Evolutionary conservation across 2,329 filamentous ascomycete genomes (phyloP).

Genomic region (Lanzia echinophila): DNA sequence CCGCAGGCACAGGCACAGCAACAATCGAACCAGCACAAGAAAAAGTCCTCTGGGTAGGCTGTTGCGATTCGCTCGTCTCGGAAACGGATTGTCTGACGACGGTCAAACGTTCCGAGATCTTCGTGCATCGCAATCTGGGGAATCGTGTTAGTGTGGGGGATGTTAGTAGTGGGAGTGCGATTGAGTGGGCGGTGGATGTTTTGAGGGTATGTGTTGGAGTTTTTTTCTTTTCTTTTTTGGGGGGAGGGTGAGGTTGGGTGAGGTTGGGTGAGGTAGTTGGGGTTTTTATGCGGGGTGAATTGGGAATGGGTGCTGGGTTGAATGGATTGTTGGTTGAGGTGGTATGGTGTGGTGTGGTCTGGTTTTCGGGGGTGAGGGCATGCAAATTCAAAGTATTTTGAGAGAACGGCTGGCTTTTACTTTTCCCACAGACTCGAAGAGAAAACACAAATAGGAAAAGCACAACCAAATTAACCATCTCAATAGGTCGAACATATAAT

Average conservation of each 20-base stretch:
- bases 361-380: too few species aligned
- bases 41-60: constrained; percentile 60
- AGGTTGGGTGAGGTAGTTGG: not conserved
- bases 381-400: too few species aligned
- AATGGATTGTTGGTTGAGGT: too few species aligned
- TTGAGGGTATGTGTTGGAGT: constrained; percentile 42
- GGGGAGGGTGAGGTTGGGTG: not conserved
- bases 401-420: not conserved
- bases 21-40: constrained; percentile 26
- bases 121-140: constrained; percentile 66
- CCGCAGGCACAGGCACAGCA: not conserved
- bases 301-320: too few species aligned
- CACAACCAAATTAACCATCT: not conserved
- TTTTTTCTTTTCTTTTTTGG: too few species aligned
- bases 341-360: too few species aligned
- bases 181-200: constrained; percentile 57
- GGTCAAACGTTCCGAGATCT: constrained; percentile 58
- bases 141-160: constrained; percentile 57
- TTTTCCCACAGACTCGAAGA: not conserved
- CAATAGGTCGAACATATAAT: constrained; percentile 47
- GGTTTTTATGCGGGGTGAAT: too few species aligned
- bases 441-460: too few species aligned
- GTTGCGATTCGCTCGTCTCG: constrained; percentile 58
- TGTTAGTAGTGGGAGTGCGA: constrained; percentile 51
- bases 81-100: constrained; percentile 54